Base-by-base conservation (phyloP, 768 basidiomycete genomes). In the Leccinum longicurvipes region DNA sequence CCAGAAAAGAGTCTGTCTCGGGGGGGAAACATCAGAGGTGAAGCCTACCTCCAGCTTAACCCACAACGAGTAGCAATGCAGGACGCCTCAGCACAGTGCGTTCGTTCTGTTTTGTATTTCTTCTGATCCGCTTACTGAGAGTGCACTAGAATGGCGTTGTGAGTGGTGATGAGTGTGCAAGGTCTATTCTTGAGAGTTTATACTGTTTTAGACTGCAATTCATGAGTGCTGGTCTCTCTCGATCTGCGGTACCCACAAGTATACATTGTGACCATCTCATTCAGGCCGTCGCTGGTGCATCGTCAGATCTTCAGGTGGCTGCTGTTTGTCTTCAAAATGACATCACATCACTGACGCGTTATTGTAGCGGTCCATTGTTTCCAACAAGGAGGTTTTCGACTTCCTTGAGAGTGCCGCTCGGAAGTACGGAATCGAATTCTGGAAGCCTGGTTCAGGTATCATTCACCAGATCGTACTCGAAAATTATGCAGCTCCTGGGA, bases 241-340 rank as follows among this genome's bases (percentile, higher is more conserved):
- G 81, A 58, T 90, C 87, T 65, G 90, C 91, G 15, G 96, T 98
- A 1, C 90, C 90, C 29, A 82, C 87, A 7, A 91, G 90, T 59
- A 97, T 99, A 59, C 97, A 99, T 72, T 99, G 97, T 65, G 97
- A 99, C 68, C 97, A 99, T 73, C 80, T 99, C 45, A 98, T 99
- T 55, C 93, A 94, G 72, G 97, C 97, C 17, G 78, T 81, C n/a
- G 82, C 87, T 52, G 96, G 96, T 3, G 97, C 95, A 3, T 82
- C 87, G 41, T 73, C 82, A 3, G 97, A 99, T 67, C 75, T 99
- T 56, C 77, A 92, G 82, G 92, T 91, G 63, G 14, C 54, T 48
- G 17, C 9, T 56, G 23, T 39, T 15, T 47, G 4, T 60, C 25
- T 42, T 36, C 12, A 12, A 50, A 25, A 44, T n/a, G 31, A 21